Conservation (phyloP, 2,329 filamentous ascomycete species). For the Tolypocladium ophioglossoides region DNA sequence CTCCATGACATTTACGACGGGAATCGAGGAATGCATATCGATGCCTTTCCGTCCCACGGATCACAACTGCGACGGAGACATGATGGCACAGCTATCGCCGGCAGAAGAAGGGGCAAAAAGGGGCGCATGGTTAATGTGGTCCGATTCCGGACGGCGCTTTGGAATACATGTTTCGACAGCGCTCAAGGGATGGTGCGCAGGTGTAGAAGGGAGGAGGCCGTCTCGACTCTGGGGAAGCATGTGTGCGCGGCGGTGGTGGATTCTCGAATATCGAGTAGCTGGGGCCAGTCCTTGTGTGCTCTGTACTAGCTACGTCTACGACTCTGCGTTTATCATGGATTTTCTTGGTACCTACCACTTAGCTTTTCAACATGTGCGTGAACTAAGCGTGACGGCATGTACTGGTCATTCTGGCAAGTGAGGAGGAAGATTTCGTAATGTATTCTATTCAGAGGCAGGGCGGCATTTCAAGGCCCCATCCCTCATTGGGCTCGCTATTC, state of each 20-base stretch:
- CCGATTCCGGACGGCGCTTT: background rate
- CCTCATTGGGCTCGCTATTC: background rate
- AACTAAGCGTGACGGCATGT: too few species aligned
- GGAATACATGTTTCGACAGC: background rate
- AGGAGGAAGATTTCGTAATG: background rate
- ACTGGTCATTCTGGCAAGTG: background rate
- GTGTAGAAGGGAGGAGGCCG: background rate
- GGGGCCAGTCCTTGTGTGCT: background rate
- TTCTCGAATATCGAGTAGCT: background rate
- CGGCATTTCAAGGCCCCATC: background rate
- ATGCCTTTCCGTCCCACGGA: background rate
- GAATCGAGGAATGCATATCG: background rate
- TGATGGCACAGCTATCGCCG: background rate
- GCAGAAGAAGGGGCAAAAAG: background rate
- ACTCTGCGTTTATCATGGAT: background rate
- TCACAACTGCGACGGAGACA: background rate
- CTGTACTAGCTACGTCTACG: constrained; percentile 1
- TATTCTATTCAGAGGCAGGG: background rate
- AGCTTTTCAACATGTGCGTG: background rate
- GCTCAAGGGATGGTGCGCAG: background rate
- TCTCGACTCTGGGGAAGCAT: background rate
- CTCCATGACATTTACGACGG: background rate
- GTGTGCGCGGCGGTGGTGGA: background rate
- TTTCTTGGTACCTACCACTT: background rate
- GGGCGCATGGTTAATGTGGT: background rate